Evolutionary conservation across 306 rosid species (phyloP).

Genomic region (Malus orientalis): DNA sequence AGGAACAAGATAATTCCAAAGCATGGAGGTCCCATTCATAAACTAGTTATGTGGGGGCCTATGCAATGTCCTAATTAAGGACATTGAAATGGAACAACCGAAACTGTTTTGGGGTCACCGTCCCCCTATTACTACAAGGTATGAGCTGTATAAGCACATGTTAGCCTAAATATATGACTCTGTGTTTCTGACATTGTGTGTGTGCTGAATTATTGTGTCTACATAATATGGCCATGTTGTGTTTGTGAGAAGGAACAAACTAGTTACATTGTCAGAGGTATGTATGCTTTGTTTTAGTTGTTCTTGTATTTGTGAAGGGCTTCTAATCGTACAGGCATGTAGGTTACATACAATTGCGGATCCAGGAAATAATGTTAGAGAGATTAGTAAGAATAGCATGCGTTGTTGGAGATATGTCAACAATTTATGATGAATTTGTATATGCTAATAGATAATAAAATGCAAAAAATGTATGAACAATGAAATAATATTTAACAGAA

Average conservation of each 20-base stretch:
- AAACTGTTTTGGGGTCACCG: constrained; percentile 25
- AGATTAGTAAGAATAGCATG: too few species aligned
- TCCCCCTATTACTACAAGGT: constrained; percentile 18
- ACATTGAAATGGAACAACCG: constrained; percentile 21
- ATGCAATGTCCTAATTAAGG: background rate
- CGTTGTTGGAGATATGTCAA: too few species aligned
- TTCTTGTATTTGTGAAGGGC: background rate
- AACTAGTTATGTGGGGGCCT: background rate
- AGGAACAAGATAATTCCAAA: background rate
- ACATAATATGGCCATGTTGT: background rate
- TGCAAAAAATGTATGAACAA: too few species aligned
- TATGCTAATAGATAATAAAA: too few species aligned
- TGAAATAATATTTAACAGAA: too few species aligned
- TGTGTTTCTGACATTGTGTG: background rate
- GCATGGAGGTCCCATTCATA: background rate
- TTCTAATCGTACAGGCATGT: background rate
- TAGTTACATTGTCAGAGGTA: background rate
- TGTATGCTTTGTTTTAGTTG: too few species aligned
- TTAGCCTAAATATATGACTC: background rate
- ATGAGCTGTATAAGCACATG: constrained; percentile 52
- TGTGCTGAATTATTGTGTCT: constrained; percentile 19
- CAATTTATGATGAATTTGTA: too few species aligned
- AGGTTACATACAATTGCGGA: background rate
- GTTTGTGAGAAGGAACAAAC: constrained; percentile 18
- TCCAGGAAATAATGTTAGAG: too few species aligned